phyloP scores from a whole-genome alignment of 192 early-diverging fungal species.

The Geranomyces variabilis region DNA sequence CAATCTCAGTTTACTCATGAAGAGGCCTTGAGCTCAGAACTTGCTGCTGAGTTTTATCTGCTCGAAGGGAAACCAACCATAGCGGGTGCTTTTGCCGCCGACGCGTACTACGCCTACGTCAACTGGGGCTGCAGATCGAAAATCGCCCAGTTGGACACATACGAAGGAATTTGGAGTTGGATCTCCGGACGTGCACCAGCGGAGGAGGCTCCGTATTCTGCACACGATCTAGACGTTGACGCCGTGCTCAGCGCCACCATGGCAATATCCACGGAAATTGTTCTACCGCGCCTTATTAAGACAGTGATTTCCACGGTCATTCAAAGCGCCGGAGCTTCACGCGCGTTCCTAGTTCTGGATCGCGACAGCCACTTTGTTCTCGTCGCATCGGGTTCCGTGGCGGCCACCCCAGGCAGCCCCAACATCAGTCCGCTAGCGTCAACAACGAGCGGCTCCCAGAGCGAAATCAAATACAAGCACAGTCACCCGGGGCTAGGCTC shows the following conservation, averaged over 20 bases:
- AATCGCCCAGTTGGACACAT: not conserved
- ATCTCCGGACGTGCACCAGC: not conserved
- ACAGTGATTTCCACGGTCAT: constrained; percentile 13
- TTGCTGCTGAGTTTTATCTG: constrained; percentile 16
- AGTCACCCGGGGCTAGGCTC: not conserved
- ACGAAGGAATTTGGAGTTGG: constrained; percentile 9
- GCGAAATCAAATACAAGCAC: not conserved
- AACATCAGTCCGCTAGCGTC: not conserved
- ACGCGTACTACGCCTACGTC: constrained; percentile 18
- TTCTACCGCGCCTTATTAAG: constrained; percentile 15
- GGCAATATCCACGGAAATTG: constrained; percentile 26
- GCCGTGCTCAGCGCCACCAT: constrained; percentile 12
- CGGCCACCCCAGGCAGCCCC: not conserved
- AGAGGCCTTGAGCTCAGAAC: constrained; percentile 19
- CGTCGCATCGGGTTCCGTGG: constrained; percentile 10
- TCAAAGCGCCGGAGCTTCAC: constrained; percentile 16
- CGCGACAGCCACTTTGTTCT: constrained; percentile 12
- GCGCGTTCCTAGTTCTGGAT: constrained; percentile 6
- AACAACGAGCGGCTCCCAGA: not conserved
- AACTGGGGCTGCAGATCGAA: constrained; percentile 13
- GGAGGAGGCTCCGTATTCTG: not conserved
- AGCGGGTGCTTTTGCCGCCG: constrained; percentile 12
- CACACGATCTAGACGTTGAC: constrained; percentile 10
- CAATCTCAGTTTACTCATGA: constrained; percentile 18
- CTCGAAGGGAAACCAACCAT: not conserved